Evolutionary conservation across 2,329 filamentous ascomycete species (phyloP), one percentile per base, ranked within the genome.

Genomic region (Penicillium capsulatum): DNA sequence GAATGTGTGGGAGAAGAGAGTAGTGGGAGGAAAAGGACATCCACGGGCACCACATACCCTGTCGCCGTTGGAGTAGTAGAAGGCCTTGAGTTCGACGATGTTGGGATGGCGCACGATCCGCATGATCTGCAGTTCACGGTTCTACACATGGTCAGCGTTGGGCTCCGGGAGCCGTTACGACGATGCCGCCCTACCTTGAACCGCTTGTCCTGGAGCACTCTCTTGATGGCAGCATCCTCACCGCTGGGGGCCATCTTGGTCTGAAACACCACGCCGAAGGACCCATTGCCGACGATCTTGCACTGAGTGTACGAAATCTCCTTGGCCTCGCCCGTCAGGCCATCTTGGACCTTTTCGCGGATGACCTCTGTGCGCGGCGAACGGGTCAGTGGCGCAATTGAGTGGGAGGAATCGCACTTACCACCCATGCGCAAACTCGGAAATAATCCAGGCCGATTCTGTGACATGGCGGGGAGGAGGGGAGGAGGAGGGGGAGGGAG

Each of bases 1-100:
- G 32, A 29, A 26, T 31, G 27, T 22, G 20, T 28, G 29, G 17
- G 32, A 28, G 9, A 16, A 11, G 16, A 22, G 19, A 5, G 19
- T 22, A 22, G 9, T 5, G 5, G 19, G 19, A 22, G 19, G 19
- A 5, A 22, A 22, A 22, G 19, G 19, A 22, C 9, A 22, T n/a
- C n/a, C n/a, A n/a, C n/a, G n/a, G n/a, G n/a, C n/a, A n/a, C n/a
- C n/a, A 73, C 77, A 58, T 81, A 98, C 92, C 69, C 92, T 83
- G 69, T 98, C 92, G 63, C 92, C 92, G 65, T 97, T 98, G 57
- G 91, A 96, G 73, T 97, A 98, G 73, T 96, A 98, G 73, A 98
- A 98, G 37, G 92, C 92, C 74, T 98, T 98, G 51, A 98, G 77
- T 69, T 97, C 90, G 45, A 98, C 92, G 59, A 98, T 97, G 71